phyloP scores from a whole-genome alignment of 164 flowering plant species.

The Piper betle region DNA sequence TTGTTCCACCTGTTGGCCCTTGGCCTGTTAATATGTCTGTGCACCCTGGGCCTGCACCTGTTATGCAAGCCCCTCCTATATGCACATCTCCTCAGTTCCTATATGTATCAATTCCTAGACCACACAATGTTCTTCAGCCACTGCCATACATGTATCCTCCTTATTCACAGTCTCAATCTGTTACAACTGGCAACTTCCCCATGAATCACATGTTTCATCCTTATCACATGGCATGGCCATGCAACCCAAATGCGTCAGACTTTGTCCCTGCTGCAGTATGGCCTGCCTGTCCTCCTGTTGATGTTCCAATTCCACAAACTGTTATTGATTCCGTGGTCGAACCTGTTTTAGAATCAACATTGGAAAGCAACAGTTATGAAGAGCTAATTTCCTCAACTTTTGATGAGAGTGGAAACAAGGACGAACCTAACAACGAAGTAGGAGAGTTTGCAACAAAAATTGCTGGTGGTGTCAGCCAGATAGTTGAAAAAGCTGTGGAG shows the following conservation, averaged over 20 bases:
- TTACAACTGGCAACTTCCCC: constrained; percentile 45
- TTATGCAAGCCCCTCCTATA: constrained; percentile 44
- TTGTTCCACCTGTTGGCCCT: constrained; percentile 43
- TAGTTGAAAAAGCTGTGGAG: constrained; percentile 20
- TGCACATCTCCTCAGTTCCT: constrained; percentile 73
- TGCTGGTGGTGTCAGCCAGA: constrained; percentile 17
- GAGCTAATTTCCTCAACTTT: constrained; percentile 29
- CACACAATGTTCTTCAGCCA: constrained; percentile 75
- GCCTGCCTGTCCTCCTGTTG: constrained; percentile 67
- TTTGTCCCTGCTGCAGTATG: constrained; percentile 55
- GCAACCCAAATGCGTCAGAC: constrained; percentile 52
- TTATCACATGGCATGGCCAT: constrained; percentile 69
- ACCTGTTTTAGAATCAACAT: constrained; percentile 24
- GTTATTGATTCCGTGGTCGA: constrained; percentile 38
- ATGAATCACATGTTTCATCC: constrained; percentile 53
- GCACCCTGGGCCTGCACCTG: constrained; percentile 48
- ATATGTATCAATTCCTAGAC: constrained; percentile 73
- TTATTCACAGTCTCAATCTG: constrained; percentile 48
- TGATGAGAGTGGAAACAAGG: constrained; percentile 28
- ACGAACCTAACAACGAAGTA: constrained; percentile 31
- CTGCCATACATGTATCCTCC: constrained; percentile 76
- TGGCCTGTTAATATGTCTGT: constrained; percentile 83
- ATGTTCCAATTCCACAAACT: constrained; percentile 51
- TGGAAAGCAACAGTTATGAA: constrained; percentile 20
- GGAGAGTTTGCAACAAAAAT: constrained; percentile 19